Conservation (phyloP, 805 yeast species). For the Kuraishia capsulata region DNA sequence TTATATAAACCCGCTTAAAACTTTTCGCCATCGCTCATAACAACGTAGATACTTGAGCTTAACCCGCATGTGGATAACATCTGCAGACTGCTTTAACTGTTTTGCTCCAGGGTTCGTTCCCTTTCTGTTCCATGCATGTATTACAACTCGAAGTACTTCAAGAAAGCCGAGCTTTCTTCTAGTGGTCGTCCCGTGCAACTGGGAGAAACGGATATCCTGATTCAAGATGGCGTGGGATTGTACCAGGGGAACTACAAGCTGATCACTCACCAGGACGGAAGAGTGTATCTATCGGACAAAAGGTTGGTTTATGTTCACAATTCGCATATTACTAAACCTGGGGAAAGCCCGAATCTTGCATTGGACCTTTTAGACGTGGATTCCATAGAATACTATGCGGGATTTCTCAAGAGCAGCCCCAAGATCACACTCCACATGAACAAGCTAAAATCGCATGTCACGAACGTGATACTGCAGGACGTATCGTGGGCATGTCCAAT, state of each 20-base stretch:
- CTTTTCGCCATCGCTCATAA: too few relatives aligned
- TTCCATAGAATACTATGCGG: slow-evolving; percentile 21
- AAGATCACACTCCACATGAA: slow-evolving; percentile 38
- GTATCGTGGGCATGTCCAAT: slow-evolving; percentile 80
- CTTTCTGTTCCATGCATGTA: too few relatives aligned
- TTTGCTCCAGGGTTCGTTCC: too few relatives aligned
- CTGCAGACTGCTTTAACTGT: too few relatives aligned
- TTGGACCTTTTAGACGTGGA: slow-evolving; percentile 13
- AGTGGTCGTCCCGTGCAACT: slow-evolving; percentile 21
- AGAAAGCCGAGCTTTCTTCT: slow-evolving; percentile 11
- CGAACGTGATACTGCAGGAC: slow-evolving; percentile 5
- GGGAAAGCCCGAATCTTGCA: background rate
- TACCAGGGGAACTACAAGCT: slow-evolving; percentile 72
- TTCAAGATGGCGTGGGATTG: slow-evolving; percentile 55
- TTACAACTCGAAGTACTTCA: slow-evolving; percentile 12
- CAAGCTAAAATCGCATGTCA: background rate
- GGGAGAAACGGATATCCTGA: slow-evolving; percentile 40
- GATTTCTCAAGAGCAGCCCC: slow-evolving; percentile 73
- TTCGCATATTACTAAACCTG: slow-evolving; percentile 2
- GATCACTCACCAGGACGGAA: slow-evolving; percentile 57
- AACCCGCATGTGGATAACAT: too few relatives aligned
- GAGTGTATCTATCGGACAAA: slow-evolving; percentile 66
- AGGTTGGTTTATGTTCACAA: slow-evolving; percentile 65
- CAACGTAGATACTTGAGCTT: too few relatives aligned
- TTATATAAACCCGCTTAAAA: too few relatives aligned